These are phyloP conservation scores for Saccharomyces pastorianus DNA, from an alignment of 1,139 yeast genomes.

Conservation along the genomic window DNA sequence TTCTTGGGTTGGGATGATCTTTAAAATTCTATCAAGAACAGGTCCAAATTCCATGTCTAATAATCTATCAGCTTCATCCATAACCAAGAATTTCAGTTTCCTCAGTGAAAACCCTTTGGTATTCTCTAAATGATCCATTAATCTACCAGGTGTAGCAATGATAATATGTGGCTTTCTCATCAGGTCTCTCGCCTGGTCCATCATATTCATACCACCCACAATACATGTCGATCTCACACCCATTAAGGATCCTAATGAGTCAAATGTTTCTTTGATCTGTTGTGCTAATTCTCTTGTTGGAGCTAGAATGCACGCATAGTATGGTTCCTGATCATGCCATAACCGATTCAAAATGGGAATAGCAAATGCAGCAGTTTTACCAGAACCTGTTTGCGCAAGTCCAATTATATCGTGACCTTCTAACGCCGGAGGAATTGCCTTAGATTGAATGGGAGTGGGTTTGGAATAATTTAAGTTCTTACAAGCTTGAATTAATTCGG, in stretches of 20 bases:
- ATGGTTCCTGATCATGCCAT: constrained; percentile 83
- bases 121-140: constrained; percentile 90
- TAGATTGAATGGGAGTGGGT: constrained; percentile 89
- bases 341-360: constrained; percentile 84
- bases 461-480: constrained; percentile 53
- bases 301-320: constrained; percentile 82
- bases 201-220: constrained; percentile 98
- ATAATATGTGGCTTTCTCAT: constrained; percentile 90
- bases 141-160: constrained; percentile 95
- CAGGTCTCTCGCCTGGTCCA: constrained; percentile 92
- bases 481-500: constrained; percentile 76
- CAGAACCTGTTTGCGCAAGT: constrained; percentile 77
- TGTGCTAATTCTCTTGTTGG: constrained; percentile 97
- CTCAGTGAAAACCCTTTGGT: constrained; percentile 86
- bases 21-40: constrained; percentile 77
- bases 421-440: constrained; percentile 85
- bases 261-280: constrained; percentile 92
- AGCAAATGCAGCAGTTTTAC: constrained; percentile 82
- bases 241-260: constrained; percentile 84
- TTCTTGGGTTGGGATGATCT: constrained; percentile 61
- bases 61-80: constrained; percentile 96
- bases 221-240: constrained; percentile 81
- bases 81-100: constrained; percentile 71
- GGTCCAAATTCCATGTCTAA: constrained; percentile 97
- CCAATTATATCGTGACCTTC: constrained; percentile 80